Evolutionary conservation across 108 stramenopile genomes (phyloP).

Genomic region (Chaetoceros muelleri): DNA sequence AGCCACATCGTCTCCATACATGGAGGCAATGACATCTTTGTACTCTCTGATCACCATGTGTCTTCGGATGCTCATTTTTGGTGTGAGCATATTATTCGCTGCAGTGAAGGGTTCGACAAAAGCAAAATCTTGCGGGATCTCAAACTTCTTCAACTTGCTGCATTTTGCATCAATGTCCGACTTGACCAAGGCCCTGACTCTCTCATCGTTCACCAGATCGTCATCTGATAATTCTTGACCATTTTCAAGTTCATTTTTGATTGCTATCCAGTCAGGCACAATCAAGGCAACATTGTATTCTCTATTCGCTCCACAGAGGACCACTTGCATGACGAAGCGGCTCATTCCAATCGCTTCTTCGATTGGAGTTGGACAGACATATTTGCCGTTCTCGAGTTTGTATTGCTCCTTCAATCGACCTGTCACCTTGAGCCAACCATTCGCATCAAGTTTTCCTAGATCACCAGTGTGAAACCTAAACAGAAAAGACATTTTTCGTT

Average conservation of each 20-base stretch:
- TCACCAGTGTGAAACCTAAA: constrained; percentile 85
- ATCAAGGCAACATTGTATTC: constrained; percentile 84
- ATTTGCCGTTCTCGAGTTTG: constrained; percentile 97
- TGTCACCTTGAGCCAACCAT: constrained; percentile 68
- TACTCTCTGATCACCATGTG: constrained; percentile 83
- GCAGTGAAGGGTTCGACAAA: constrained; percentile 88
- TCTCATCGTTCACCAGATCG: constrained; percentile 54
- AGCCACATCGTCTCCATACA: constrained; percentile 54
- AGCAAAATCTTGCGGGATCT: constrained; percentile 65
- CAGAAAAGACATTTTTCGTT: too few species aligned
- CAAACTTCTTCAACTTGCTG: constrained; percentile 73
- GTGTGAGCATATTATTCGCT: constrained; percentile 87
- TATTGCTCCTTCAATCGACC: constrained; percentile 89
- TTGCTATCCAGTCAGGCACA: constrained; percentile 79
- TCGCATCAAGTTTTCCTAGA: constrained; percentile 53
- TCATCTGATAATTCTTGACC: constrained; percentile 43
- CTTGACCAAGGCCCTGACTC: constrained; percentile 56
- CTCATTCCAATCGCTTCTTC: constrained; percentile 85
- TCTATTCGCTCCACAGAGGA: constrained; percentile 81
- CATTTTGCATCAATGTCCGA: constrained; percentile 52
- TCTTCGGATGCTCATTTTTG: constrained; percentile 88
- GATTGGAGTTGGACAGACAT: constrained; percentile 85
- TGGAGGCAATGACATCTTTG: constrained; percentile 39
- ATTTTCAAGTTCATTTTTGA: constrained; percentile 40
- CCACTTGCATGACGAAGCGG: constrained; percentile 83